Base-by-base conservation (phyloP, 202 grass and related monocot genomes). In the Elaeis oleifera region DNA sequence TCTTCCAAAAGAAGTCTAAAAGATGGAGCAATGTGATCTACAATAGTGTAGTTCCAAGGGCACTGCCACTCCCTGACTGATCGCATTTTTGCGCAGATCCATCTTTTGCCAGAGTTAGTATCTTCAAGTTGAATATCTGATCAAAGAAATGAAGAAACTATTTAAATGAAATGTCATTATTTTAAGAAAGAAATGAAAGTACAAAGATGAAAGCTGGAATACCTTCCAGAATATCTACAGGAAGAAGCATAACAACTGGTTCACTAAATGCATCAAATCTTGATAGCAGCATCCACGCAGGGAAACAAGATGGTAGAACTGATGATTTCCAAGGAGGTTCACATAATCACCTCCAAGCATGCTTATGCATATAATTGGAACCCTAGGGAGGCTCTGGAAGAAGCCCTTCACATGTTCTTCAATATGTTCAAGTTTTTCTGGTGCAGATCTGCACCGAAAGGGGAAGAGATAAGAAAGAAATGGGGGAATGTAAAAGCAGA, bases 311-410 rank as follows among this genome's bases (percentile, higher is more conserved):
- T 56, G 81, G 81, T 51, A 85, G 76, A 69, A 88, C 60, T 72
- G 78, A 73, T 56, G 71, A 74, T 85, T 81, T 65, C 73, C 80
- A 50, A 89, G 61, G 52, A 89, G 50, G 66, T 73, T 71, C 36
- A 67, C 79, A 74, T 79, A 75, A 89, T 91, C 79, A 67, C 72
- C 79, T 60, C 74, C 92, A 53, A 97, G 73, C 71, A 97, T 72
- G 65, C 92, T 97, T 59, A 97, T 81, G 57, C 92, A 97, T 20
- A 97, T 77, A 49, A 91, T 69, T 29, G 84, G 84, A 64, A 89
- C 68, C 68, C 60, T 74, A n/a, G 92, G 92, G 57, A 97, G 92
- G 29, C 71, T 83, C 63, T 77, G 36, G 57, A 86, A 91, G 65
- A 97, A 97, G 36, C 78, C 59, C 18, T 15, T 76, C 58, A 97